Base-by-base conservation (phyloP, 257 asterid genomes). In the Solanum dulcamara region DNA sequence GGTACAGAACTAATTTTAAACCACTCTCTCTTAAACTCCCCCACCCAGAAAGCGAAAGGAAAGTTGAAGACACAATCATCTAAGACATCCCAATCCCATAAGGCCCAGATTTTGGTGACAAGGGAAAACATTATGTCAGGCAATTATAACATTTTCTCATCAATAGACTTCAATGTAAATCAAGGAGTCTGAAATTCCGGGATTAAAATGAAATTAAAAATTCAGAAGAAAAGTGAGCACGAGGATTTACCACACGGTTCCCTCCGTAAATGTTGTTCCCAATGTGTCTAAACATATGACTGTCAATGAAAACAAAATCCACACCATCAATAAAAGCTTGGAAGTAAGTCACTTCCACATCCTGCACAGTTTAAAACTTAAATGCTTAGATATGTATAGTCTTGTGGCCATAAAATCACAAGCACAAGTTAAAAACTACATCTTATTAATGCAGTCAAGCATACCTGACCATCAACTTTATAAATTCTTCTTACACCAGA, bases 321-420 rank as follows among this genome's bases (percentile, higher is more conserved):
- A 97, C 98, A 33, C 98, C 98, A 88, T 97, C 99, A 85, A 94
- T 90, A 91, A 86, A 95, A 85, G 98, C 90, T 0, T 95, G 99
- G 93, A 93, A 95, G 91, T 91, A 97, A 80, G 70, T 90, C 81
- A 97, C 99, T 92, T 97, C 99, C 83, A 91, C 83, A 90, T 95
- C 98, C 99, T 97, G 94, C 92, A 88, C 89, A 87, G 85, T 42
- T 46, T 71, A 55, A 51, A 50, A 60, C 26, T 11, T 75, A 38
- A 87, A 40, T 64, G n/a, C 79, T 33, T 22, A 81, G 57, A 77
- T 28, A 77, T 46, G 62, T 42, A 44, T 46, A 77, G 81, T 74
- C 81, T 42, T 42, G 57, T 68, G 17, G 42, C 83, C 13, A 26
- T 28, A 15, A 77, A 46, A 46, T 46, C 28, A 46, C 62, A 77